Percentiles rank a stretch among this genome's conserved stretches.
These are phyloP conservation scores for Oryza nivara DNA, from an alignment of 176 grass and related monocot genomes.

Conservation along the genomic window DNA sequence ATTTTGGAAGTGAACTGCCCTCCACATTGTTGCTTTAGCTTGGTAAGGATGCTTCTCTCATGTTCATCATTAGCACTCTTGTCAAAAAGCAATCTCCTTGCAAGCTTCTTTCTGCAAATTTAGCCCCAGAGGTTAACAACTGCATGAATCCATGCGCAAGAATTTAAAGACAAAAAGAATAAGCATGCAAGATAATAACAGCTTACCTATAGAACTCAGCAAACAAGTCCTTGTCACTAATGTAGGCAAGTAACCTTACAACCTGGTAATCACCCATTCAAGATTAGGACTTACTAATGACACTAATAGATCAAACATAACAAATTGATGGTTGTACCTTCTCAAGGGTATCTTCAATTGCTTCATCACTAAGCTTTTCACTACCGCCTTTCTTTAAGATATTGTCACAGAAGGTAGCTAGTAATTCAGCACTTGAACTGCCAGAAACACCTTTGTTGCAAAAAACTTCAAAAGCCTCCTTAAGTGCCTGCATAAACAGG, in stretches of 20 bases:
- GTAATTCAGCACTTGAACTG: slow-evolving; percentile 81
- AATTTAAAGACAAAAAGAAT: slow-evolving; percentile 18
- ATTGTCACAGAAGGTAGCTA: slow-evolving; percentile 91
- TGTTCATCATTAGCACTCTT: slow-evolving; percentile 98
- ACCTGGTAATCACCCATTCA: slow-evolving; percentile 55
- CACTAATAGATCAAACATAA: neutral
- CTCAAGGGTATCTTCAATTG: slow-evolving; percentile 91
- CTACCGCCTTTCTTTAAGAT: slow-evolving; percentile 94
- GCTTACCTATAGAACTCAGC: slow-evolving; percentile 91
- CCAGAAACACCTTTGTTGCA: slow-evolving; percentile 97
- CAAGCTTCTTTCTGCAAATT: slow-evolving; percentile 88
- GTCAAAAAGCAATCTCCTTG: slow-evolving; percentile 90
- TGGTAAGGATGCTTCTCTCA: slow-evolving; percentile 95
- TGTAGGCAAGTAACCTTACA: slow-evolving; percentile 91
- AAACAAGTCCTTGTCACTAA: slow-evolving; percentile 96
- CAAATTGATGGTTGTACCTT: slow-evolving; percentile 55
- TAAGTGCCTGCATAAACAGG: slow-evolving; percentile 65
- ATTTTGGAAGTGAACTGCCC: slow-evolving; percentile 97
- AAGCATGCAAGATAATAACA: slow-evolving; percentile 9
- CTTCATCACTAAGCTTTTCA: slow-evolving; percentile 98
- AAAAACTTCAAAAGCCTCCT: slow-evolving; percentile 96
- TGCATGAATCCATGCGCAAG: neutral
- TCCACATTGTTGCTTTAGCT: slow-evolving; percentile 89
- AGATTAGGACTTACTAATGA: slow-evolving; percentile 16
- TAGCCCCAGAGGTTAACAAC: neutral